Conservation (phyloP, 495 filamentous ascomycete species). For the Echria macrotheca region DNA sequence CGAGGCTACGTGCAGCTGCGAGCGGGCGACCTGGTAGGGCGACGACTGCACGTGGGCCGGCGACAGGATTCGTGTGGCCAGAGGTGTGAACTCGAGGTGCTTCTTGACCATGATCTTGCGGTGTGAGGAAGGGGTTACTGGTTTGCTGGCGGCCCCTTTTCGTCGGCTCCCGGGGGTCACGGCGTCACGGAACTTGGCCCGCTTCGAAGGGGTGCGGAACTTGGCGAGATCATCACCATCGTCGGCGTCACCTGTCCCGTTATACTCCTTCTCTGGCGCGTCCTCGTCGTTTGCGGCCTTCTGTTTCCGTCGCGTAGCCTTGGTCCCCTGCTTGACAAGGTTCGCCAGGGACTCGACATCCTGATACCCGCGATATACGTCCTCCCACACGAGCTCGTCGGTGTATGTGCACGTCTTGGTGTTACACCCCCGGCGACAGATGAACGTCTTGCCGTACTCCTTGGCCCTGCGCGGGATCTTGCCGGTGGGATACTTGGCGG, state of each 20-base stretch:
- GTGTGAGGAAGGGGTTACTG: conserved; percentile 64
- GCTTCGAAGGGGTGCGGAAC: conserved; percentile 33
- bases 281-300: conserved; percentile 23
- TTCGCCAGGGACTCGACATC: conserved; percentile 59
- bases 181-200: conserved; percentile 22
- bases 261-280: conserved; percentile 45
- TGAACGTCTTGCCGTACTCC: conserved; percentile 81
- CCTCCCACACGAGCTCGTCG: conserved; percentile 86
- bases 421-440: conserved; percentile 86
- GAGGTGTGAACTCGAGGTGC: conserved; percentile 88
- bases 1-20: conserved; percentile 84
- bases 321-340: conserved; percentile 64
- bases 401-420: conserved; percentile 86
- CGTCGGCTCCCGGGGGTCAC: conserved; percentile 33
- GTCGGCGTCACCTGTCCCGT: conserved; percentile 31
- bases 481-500: conserved; percentile 65
- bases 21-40: conserved; percentile 87
- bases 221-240: conserved; percentile 40
- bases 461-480: conserved; percentile 65
- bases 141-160: conserved; percentile 39
- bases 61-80: conserved; percentile 80
- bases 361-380: conserved; percentile 62
- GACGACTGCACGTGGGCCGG: conserved; percentile 72
- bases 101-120: conserved; percentile 75
- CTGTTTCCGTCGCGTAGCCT: conserved; percentile 56